These are phyloP conservation scores for Chaetoceros tenuissimus DNA, from an alignment of 108 stramenopile species.

Conservation along the genomic window DNA sequence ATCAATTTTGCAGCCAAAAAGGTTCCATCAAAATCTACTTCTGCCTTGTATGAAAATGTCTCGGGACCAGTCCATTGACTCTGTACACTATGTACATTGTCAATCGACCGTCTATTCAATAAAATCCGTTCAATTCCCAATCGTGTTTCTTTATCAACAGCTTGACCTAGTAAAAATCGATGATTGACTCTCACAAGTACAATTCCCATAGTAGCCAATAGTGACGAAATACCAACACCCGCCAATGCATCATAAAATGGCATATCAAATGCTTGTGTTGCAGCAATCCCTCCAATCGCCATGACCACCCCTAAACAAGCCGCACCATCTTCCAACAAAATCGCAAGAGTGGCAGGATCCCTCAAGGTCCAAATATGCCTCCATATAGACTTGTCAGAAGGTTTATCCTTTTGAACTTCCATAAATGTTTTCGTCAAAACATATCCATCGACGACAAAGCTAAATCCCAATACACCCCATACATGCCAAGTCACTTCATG, in stretches of 20 bases:
- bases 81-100: slow-evolving; percentile 83
- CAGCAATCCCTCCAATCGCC: slow-evolving; percentile 86
- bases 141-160: slow-evolving; percentile 74
- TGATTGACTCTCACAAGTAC: slow-evolving; percentile 83
- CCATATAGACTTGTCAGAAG: slow-evolving; percentile 39
- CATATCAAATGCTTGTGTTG: slow-evolving; percentile 66
- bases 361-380: slow-evolving; percentile 63
- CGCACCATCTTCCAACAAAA: slow-evolving; percentile 93
- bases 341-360: slow-evolving; percentile 92
- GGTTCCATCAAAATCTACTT: slow-evolving; percentile 98
- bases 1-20: slow-evolving; percentile 90
- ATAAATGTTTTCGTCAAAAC: slow-evolving; percentile 71
- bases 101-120: slow-evolving; percentile 67
- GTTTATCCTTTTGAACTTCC: slow-evolving; percentile 44
- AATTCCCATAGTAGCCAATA: slow-evolving; percentile 87
- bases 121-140: slow-evolving; percentile 85
- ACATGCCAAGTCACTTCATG: slow-evolving; percentile 66
- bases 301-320: slow-evolving; percentile 93
- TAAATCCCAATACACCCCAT: slow-evolving; percentile 81
- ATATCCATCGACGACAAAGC: slow-evolving; percentile 82
- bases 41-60: slow-evolving; percentile 96
- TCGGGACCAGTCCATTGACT: slow-evolving; percentile 95
- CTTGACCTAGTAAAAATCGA: slow-evolving; percentile 88
- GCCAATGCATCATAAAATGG: slow-evolving; percentile 90
- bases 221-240: slow-evolving; percentile 77